These are phyloP conservation scores for Lactarius pseudohatsudake DNA, from an alignment of 768 basidiomycete genomes.

Conservation along the genomic window DNA sequence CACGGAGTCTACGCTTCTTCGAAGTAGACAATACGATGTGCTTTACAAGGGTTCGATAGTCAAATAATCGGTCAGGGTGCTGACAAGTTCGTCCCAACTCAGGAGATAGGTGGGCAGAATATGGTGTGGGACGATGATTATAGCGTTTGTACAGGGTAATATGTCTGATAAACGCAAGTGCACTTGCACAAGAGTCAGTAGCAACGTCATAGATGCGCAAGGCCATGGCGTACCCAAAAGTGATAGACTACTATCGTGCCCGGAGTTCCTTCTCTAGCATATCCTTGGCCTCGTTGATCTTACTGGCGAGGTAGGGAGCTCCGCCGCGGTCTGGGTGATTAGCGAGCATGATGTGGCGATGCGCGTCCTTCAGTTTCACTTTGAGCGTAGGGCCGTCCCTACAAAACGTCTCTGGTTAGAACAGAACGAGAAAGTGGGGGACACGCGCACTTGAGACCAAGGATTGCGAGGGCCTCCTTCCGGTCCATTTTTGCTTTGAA, in stretches of 20 bases:
- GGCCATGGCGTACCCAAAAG: neutral
- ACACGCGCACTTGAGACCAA: constrained; percentile 82
- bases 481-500: constrained; percentile 97
- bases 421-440: constrained; percentile 10
- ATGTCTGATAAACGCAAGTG: constrained; percentile 11
- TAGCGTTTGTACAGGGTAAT: constrained; percentile 9
- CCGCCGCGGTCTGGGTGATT: constrained; percentile 99
- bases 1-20: neutral
- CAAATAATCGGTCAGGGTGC: neutral
- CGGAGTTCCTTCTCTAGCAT: constrained; percentile 79
- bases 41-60: neutral
- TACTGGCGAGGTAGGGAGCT: constrained; percentile 96
- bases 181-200: constrained; percentile 8
- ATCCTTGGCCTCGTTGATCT: constrained; percentile 99
- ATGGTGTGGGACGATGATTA: constrained; percentile 8
- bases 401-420: constrained; percentile 7
- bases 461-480: constrained; percentile 86
- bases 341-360: constrained; percentile 94
- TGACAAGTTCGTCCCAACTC: neutral
- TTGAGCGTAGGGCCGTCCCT: constrained; percentile 83
- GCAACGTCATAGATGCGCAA: neutral
- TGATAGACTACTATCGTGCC: constrained; percentile 35
- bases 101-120: neutral
- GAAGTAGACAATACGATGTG: neutral
- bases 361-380: constrained; percentile 87